phyloP scores from a whole-genome alignment of 2,329 filamentous ascomycete genomes.

The Elsinoe fawcettii region DNA sequence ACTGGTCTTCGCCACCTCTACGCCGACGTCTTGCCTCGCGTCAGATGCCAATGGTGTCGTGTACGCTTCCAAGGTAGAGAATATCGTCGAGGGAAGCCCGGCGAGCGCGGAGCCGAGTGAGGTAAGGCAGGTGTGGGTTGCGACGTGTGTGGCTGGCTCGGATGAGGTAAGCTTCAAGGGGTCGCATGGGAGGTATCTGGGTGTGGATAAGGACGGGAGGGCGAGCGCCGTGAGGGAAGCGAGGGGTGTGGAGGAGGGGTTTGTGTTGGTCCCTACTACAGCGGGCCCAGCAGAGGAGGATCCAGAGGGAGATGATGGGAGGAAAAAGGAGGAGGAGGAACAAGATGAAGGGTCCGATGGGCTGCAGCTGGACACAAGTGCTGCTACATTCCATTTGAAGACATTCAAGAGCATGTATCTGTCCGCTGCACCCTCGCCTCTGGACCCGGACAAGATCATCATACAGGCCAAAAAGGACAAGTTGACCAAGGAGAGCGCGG shows the following conservation, averaged over 20 bases:
- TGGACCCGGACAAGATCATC: conserved; percentile 29
- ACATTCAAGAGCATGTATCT: conserved; percentile 15
- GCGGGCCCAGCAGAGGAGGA: background rate
- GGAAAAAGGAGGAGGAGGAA: conserved; percentile 52
- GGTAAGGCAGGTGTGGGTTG: conserved; percentile 91
- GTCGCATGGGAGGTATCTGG: conserved; percentile 81
- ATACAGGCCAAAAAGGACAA: conserved; percentile 41
- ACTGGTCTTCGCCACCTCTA: conserved; percentile 65
- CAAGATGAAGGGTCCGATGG: conserved; percentile 49
- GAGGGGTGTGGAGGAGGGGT: conserved; percentile 76
- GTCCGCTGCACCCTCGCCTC: conserved; percentile 32
- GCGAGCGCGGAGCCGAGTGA: conserved; percentile 90
- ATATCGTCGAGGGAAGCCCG: conserved; percentile 76
- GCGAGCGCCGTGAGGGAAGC: conserved; percentile 72
- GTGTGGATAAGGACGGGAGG: conserved; percentile 75
- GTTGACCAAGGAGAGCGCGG: conserved; percentile 73
- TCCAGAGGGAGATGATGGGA: background rate
- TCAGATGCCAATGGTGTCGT: conserved; percentile 82
- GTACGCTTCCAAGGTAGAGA: conserved; percentile 74
- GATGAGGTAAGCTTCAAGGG: conserved; percentile 78
- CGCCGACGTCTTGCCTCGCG: conserved; percentile 65
- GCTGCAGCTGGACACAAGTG: conserved; percentile 15
- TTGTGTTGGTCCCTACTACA: conserved; percentile 52
- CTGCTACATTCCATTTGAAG: conserved; percentile 23
- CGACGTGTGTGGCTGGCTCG: conserved; percentile 72